A percentile compares a stretch with the other conserved stretches of the same genome.
Evolutionary conservation across 2,329 filamentous ascomycete species (phyloP).

Genomic region (Phialocephala subalpina): DNA sequence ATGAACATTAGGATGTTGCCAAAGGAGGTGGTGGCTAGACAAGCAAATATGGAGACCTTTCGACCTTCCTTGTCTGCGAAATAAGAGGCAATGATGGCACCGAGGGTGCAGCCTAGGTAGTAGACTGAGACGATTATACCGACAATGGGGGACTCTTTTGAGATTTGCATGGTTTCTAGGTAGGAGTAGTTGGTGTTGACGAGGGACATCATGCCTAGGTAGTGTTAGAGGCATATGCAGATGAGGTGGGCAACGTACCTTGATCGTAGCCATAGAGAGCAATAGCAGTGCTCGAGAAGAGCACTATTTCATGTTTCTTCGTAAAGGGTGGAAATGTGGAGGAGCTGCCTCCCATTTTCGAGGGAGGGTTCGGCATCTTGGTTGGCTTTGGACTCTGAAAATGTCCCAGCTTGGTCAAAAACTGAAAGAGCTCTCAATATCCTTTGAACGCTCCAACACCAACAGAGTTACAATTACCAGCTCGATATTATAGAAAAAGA

Average conservation of each 20-base stretch:
- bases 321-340: constrained; percentile 39
- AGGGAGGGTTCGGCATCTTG: constrained; percentile 44
- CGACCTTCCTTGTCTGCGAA: constrained; percentile 61
- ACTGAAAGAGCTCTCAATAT: background rate
- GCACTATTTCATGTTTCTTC: constrained; percentile 46
- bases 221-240: constrained; percentile 9
- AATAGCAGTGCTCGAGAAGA: constrained; percentile 49
- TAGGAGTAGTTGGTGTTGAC: constrained; percentile 65
- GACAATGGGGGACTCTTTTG: constrained; percentile 57
- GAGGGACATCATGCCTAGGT: constrained; percentile 74
- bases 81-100: constrained; percentile 63
- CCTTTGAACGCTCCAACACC: background rate
- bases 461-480: background rate
- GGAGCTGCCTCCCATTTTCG: constrained; percentile 33
- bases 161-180: constrained; percentile 63
- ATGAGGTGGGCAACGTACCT: constrained; percentile 50
- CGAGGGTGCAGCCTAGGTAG: constrained; percentile 67
- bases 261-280: constrained; percentile 87
- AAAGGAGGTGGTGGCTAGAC: constrained; percentile 59
- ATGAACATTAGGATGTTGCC: constrained; percentile 69
- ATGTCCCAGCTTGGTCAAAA: background rate
- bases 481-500: background rate
- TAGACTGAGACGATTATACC: constrained; percentile 68
- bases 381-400: background rate
- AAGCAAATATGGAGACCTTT: constrained; percentile 62